Conservation (phyloP, 2,329 filamentous ascomycete species). For the Xylariaceae sp. region DNA sequence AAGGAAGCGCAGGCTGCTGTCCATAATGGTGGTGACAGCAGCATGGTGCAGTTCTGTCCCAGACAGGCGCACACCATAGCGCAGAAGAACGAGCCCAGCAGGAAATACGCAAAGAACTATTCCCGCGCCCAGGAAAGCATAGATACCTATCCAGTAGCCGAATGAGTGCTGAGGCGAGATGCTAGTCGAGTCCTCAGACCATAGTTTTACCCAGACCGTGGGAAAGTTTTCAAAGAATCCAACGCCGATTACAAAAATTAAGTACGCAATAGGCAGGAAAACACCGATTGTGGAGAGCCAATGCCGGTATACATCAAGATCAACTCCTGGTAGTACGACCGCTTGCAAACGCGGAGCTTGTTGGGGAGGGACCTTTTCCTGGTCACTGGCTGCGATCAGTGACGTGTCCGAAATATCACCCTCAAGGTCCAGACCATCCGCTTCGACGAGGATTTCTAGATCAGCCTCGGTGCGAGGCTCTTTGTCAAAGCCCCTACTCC, state of each 20-base stretch:
- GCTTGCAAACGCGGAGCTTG: background rate
- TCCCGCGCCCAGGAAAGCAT: slow-evolving; percentile 18
- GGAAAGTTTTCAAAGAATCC: slow-evolving; percentile 24
- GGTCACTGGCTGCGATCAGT: background rate
- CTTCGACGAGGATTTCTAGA: background rate
- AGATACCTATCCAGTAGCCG: slow-evolving; percentile 25
- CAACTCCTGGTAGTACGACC: background rate
- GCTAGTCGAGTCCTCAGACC: slow-evolving; percentile 19
- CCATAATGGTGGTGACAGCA: slow-evolving; percentile 30
- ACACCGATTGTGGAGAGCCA: slow-evolving; percentile 2
- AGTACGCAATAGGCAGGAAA: background rate
- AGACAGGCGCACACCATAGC: slow-evolving; percentile 14
- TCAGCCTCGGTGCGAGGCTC: background rate
- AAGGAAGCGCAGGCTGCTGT: slow-evolving; percentile 41
- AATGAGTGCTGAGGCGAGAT: slow-evolving; percentile 13
- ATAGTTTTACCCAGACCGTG: slow-evolving; percentile 25
- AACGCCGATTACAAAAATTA: slow-evolving; percentile 13
- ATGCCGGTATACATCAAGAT: slow-evolving; percentile 2
- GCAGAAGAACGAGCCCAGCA: slow-evolving; percentile 15
- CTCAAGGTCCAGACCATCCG: background rate
- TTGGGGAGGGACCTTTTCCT: background rate
- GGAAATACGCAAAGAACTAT: slow-evolving; percentile 16
- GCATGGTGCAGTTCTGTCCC: slow-evolving; percentile 20
- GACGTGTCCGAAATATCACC: background rate
- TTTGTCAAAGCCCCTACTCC: background rate